These are phyloP conservation scores for Pittosporum tobira DNA, from an alignment of 129 eudicot genomes.

Conservation along the genomic window DNA sequence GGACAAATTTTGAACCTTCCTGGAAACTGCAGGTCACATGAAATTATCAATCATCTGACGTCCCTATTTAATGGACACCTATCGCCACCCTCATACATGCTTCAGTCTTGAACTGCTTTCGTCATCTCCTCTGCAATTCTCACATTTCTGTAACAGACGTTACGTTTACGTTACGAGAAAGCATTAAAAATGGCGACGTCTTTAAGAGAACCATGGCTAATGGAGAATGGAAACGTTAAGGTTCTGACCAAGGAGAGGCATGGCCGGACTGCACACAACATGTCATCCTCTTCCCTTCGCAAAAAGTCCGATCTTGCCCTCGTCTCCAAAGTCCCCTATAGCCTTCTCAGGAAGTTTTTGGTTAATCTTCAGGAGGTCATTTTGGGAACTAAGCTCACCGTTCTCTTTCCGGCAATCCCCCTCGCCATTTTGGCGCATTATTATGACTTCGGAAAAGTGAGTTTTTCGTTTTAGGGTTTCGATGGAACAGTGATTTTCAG, in stretches of 20 bases:
- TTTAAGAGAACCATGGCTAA: constrained; percentile 37
- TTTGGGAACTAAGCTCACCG: constrained; percentile 67
- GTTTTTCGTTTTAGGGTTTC: constrained; percentile 4
- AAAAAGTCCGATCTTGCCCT: constrained; percentile 59
- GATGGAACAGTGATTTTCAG: not conserved
- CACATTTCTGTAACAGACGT: too few species aligned
- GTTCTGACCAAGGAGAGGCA: constrained; percentile 46
- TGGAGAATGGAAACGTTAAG: constrained; percentile 51
- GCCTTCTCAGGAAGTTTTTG: constrained; percentile 19
- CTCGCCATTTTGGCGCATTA: constrained; percentile 55
- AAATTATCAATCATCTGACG: too few species aligned
- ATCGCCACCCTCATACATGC: not conserved
- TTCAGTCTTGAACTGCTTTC: not conserved
- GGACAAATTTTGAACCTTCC: constrained; percentile 10
- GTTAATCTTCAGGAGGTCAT: constrained; percentile 72
- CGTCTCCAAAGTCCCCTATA: constrained; percentile 32
- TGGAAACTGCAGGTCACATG: constrained; percentile 3
- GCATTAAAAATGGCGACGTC: constrained; percentile 41
- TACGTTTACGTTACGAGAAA: too few species aligned
- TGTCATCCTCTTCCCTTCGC: constrained; percentile 65
- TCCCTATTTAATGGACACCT: not conserved
- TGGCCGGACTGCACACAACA: constrained; percentile 72
- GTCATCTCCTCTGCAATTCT: too few species aligned
- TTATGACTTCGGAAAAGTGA: constrained; percentile 45
- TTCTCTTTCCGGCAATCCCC: constrained; percentile 65